Evolutionary conservation across 345 rosid species (phyloP), one percentile per base, ranked within the genome.

Genomic region (Citropsis articulata): DNA sequence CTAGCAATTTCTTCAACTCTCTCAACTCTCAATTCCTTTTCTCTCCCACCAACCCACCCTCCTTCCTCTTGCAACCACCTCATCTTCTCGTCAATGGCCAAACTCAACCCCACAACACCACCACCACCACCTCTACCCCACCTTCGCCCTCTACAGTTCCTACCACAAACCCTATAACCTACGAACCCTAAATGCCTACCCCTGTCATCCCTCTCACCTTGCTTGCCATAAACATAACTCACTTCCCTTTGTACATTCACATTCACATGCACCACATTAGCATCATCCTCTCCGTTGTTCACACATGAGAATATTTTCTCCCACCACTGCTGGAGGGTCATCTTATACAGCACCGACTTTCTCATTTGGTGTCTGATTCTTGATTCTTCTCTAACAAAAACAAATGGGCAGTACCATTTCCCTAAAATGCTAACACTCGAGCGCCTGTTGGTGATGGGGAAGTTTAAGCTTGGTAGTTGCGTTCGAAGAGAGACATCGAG

Each of bases 401-500:
- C 73, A 67, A 88, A 90, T 1, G 94, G 94, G 79, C 97, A 94
- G 59, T 88, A 92, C 98, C 98, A 94, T 83, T 85, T 81, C 28
- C 97, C 97, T 16, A 92, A 89, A 14, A 84, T 67, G 35, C 79
- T 82, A 0, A 85, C 69, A 36, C 77, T 69, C 2, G 93, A 90
- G 14, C 84, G 83, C 61, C 78, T 85, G 71, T 69, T 79, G 0
- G 85, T 77, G 56, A 87, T 67, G 0, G 87, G 83, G 79, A 92
- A 92, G 48, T 78, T 73, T 6, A 89, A 85, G 18, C 76, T 73
- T 7, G 95, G 98, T 27, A 90, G 91, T 35, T 78, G 88, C 1
- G 82, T 21, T 71, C 97, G 82, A 27, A 88, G 88, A 38, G 89
- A 62, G 48, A 64, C 68, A n/a, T 94, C 91, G 9, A 92, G 89